Evolutionary conservation across 2,329 filamentous ascomycete species (phyloP).

Genomic region (Epichloe amarillans): DNA sequence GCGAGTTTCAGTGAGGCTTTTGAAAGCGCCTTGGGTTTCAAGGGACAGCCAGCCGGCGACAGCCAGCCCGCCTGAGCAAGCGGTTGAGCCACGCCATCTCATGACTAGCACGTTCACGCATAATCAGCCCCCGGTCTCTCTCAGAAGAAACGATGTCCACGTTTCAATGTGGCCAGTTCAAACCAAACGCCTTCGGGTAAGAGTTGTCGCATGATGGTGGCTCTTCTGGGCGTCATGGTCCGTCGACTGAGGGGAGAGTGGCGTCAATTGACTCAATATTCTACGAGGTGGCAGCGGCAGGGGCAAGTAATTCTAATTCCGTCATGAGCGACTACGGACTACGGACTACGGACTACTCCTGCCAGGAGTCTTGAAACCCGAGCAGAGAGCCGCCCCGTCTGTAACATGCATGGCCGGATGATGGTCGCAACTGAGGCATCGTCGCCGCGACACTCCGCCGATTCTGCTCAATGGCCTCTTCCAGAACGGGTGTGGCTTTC

Average conservation of each 20-base stretch:
- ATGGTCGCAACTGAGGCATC: neutral
- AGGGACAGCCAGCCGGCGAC: no score
- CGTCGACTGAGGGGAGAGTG: neutral
- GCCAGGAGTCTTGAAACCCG: neutral
- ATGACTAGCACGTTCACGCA: slow-evolving; percentile 36
- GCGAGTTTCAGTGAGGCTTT: slow-evolving; percentile 4
- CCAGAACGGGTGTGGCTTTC: neutral
- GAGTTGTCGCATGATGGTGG: slow-evolving; percentile 6
- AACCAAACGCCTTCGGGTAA: slow-evolving; percentile 15
- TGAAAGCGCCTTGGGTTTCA: neutral
- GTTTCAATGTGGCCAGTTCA: slow-evolving; percentile 19
- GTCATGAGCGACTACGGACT: no score
- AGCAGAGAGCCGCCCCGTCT: neutral
- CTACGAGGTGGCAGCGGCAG: neutral
- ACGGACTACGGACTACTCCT: no score
- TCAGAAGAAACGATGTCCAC: slow-evolving; percentile 7
- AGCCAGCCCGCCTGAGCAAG: no score
- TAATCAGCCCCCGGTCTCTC: no score
- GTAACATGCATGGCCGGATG: neutral
- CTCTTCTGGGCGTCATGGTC: neutral
- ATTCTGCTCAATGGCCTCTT: neutral
- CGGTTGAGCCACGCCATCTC: no score
- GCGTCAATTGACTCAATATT: no score
- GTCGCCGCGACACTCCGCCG: neutral
- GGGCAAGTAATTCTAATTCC: no score